Conservation (phyloP, 371 early-diverging fungal species). For the Apophysomyces elegans region DNA sequence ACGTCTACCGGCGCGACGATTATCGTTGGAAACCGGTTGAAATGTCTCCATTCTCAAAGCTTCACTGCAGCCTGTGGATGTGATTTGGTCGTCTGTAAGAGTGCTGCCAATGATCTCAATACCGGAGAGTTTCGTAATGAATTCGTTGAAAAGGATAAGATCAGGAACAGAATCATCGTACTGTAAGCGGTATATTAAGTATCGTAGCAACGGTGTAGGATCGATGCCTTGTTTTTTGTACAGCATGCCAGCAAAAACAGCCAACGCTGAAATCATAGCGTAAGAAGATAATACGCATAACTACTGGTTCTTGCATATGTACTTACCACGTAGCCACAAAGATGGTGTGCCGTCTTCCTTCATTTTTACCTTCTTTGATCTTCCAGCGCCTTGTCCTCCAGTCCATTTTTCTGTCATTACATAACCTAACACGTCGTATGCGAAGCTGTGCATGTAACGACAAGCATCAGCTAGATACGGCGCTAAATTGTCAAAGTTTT, state of each 20-base stretch:
- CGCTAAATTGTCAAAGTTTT: constrained; percentile 87
- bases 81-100: constrained; percentile 62
- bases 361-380: constrained; percentile 45
- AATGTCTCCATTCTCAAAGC: constrained; percentile 59
- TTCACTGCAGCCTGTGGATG: constrained; percentile 73
- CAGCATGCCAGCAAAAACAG: constrained; percentile 75
- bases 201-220: constrained; percentile 66
- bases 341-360: constrained; percentile 64
- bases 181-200: constrained; percentile 68
- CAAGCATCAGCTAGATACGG: constrained; percentile 85
- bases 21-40: constrained; percentile 48
- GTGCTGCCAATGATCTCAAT: constrained; percentile 62
- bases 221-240: constrained; percentile 76
- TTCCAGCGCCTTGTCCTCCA: constrained; percentile 53
- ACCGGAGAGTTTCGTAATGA: constrained; percentile 77
- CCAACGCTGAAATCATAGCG: constrained; percentile 48
- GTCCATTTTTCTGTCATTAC: constrained; percentile 72
- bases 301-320: not conserved
- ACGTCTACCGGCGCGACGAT: constrained; percentile 57
- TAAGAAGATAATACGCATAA: not conserved
- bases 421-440: constrained; percentile 84
- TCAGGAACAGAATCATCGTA: constrained; percentile 52
- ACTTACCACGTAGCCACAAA: constrained; percentile 54
- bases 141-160: constrained; percentile 70
- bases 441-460: constrained; percentile 82